These are phyloP conservation scores for Mycena vitilis DNA, from an alignment of 768 basidiomycete genomes.

Conservation along the genomic window DNA sequence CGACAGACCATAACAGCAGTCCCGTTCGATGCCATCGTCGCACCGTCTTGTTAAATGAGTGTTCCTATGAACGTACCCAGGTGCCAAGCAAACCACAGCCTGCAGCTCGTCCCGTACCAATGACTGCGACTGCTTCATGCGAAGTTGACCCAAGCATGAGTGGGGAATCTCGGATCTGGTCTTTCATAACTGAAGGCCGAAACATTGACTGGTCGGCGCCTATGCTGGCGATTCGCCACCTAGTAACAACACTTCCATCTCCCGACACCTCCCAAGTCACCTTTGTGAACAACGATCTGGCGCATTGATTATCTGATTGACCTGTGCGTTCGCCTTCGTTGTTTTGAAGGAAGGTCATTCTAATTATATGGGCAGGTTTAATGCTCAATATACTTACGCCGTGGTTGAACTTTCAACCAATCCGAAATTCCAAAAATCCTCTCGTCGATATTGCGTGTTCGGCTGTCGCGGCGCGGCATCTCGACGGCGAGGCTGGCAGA, in stretches of 20 bases:
- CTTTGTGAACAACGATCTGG: constrained; percentile 11
- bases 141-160: not conserved
- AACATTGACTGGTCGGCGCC: constrained; percentile 43
- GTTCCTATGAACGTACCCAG: constrained; percentile 10
- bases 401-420: constrained; percentile 33
- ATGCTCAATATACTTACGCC: constrained; percentile 29
- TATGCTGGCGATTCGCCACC: constrained; percentile 26
- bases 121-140: not conserved
- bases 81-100: not conserved
- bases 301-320: constrained; percentile 25
- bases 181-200: constrained; percentile 1
- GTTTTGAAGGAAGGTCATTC: no score
- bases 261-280: not conserved
- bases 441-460: constrained; percentile 31
- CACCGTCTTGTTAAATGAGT: constrained; percentile 20
- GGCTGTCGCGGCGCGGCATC: constrained; percentile 28
- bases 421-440: constrained; percentile 25
- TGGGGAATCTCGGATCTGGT: constrained; percentile 7
- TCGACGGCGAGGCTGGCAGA: constrained; percentile 5
- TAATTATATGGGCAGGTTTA: constrained; percentile 8
- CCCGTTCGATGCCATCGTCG: constrained; percentile 29
- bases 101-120: no score
- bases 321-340: constrained; percentile 14
- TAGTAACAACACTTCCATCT: constrained; percentile 3
- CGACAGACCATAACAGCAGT: not conserved